These are phyloP conservation scores for Camelina laxa DNA, from an alignment of 345 rosid species.

Conservation along the genomic window DNA sequence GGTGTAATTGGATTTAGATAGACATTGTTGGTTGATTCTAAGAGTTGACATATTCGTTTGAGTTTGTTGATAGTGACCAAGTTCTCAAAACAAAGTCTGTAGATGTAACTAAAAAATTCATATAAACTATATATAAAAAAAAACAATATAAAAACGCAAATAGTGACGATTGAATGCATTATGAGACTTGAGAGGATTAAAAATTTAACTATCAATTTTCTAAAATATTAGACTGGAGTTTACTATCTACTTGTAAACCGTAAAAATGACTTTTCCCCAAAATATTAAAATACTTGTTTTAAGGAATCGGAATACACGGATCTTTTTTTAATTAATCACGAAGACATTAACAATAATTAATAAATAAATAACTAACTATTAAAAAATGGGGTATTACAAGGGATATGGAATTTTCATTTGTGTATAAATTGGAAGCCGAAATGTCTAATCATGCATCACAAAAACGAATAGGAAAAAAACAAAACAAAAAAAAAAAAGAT, in stretches of 20 bases:
- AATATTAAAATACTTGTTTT: neutral
- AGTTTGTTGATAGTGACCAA: too few species aligned
- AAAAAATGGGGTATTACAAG: slow-evolving; percentile 8
- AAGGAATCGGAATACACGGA: neutral
- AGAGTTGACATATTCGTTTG: too few species aligned
- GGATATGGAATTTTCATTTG: neutral
- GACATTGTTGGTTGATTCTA: too few species aligned
- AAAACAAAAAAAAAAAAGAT: slow-evolving; percentile 8
- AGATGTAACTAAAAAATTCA: too few species aligned
- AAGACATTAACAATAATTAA: neutral
- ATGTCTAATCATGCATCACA: slow-evolving; percentile 6
- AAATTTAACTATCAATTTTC: too few species aligned
- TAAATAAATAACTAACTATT: neutral
- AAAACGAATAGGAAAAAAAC: neutral
- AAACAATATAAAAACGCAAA: too few species aligned
- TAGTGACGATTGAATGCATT: neutral
- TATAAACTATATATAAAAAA: too few species aligned
- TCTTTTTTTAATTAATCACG: neutral
- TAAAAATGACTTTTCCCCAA: neutral
- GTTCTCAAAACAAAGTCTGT: too few species aligned
- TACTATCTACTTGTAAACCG: neutral
- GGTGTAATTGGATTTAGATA: too few species aligned
- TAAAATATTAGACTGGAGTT: neutral
- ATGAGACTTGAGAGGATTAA: neutral
- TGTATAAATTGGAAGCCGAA: slow-evolving; percentile 28